Conservation (phyloP, 495 filamentous ascomycete species). For the Penicillium egyptiacum region DNA sequence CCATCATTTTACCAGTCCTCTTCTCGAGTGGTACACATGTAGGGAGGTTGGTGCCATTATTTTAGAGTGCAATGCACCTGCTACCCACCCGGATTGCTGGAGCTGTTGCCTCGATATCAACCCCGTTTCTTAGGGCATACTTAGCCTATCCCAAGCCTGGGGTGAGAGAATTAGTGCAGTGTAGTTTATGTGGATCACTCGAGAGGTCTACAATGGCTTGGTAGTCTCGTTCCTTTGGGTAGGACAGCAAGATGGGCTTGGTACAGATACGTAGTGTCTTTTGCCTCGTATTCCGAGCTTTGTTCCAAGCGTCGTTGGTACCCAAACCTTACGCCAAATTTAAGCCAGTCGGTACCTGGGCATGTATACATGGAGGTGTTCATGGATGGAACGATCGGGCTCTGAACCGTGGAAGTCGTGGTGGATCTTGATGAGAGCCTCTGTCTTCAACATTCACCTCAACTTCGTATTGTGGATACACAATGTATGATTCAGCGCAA, state of each 20-base stretch:
- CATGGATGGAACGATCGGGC: too few species aligned
- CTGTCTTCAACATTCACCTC: too few species aligned
- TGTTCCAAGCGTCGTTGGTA: not conserved
- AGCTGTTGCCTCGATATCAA: slow-evolving; percentile 1
- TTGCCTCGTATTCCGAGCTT: not conserved
- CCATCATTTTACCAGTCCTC: not conserved
- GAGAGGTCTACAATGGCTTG: too few species aligned
- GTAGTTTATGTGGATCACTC: not conserved
- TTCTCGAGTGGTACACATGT: slow-evolving; percentile 11
- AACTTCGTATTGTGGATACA: too few species aligned
- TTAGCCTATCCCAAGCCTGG: not conserved
- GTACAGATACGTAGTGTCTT: not conserved
- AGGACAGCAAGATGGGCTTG: not conserved
- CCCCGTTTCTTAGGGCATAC: not conserved
- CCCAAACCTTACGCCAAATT: not conserved
- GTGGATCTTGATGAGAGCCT: too few species aligned
- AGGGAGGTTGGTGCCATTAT: slow-evolving; percentile 1
- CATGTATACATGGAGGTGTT: too few species aligned
- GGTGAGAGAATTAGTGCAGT: not conserved
- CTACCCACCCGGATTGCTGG: not conserved
- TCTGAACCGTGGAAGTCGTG: too few species aligned
- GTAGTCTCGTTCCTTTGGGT: not conserved
- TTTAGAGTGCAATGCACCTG: not conserved
- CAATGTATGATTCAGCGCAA: too few species aligned
- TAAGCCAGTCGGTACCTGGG: not conserved